Conservation (phyloP, 2,329 filamentous ascomycete species). For the Talaromyces sp. region DNA sequence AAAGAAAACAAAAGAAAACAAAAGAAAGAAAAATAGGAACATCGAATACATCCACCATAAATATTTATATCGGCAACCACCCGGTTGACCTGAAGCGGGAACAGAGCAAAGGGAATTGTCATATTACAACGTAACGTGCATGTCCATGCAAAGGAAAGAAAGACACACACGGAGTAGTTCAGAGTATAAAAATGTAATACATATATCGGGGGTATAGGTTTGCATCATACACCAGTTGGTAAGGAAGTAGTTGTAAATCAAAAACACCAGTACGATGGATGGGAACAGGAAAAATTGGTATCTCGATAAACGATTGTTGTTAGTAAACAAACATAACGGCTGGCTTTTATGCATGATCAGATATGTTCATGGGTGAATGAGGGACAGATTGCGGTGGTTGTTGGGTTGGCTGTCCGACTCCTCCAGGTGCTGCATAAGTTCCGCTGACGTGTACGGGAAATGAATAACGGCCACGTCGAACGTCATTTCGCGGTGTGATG, state of each 20-base stretch:
- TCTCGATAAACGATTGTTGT: not conserved
- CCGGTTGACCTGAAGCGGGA: not conserved
- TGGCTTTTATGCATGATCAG: not conserved
- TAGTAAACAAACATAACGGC: not conserved
- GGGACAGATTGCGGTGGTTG: conserved; percentile 3
- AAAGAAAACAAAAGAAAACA: not conserved
- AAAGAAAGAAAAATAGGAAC: not conserved
- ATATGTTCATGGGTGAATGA: conserved; percentile 9
- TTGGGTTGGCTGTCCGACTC: conserved; percentile 17
- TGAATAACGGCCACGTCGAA: conserved; percentile 26
- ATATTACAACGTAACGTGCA: conserved; percentile 1
- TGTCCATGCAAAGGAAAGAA: not conserved
- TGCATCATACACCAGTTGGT: not conserved
- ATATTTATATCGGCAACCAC: not conserved
- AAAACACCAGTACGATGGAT: conserved; percentile 7
- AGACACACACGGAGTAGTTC: not conserved
- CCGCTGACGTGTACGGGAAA: conserved; percentile 34
- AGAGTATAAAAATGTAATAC: conserved; percentile 2
- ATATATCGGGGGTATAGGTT: conserved; percentile 16
- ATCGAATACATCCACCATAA: not conserved
- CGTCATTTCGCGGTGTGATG: conserved; percentile 25
- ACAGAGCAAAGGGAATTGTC: not conserved
- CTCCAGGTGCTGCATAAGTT: conserved; percentile 26
- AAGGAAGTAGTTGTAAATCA: not conserved
- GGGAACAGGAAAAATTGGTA: not conserved